Base-by-base conservation (phyloP, 169 alveolate genomes). In the Blepharisma undulans region DNA sequence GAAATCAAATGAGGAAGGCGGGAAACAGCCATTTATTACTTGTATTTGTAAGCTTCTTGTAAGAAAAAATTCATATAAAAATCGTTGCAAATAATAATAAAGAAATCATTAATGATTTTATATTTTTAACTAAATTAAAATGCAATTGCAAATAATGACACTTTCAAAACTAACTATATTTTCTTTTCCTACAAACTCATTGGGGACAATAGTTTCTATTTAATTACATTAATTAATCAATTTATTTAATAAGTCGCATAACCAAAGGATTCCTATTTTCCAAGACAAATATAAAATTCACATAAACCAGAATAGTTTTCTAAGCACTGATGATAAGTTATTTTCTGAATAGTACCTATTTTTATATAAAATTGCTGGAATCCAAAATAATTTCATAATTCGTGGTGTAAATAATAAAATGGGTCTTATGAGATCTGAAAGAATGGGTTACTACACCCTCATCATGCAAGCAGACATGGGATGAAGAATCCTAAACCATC, bases 341-440 rank as follows among this genome's bases (percentile, higher is more conserved):
- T n/a, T n/a, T n/a, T n/a, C n/a, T n/a, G n/a, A n/a, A n/a, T n/a
- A n/a, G n/a, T n/a, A n/a, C n/a, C n/a, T n/a, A n/a, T n/a, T n/a
- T n/a, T n/a, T n/a, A n/a, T n/a, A n/a, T n/a, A n/a, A n/a, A 36
- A 48, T 48, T 48, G 66, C 14, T 18, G 10, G 66, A 48, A 48
- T 48, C 7, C 66, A 48, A 48, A 48, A 48, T 48, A n/a, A 12
- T 48, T 2, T 48, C 14, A 48, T 10, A 48, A 48, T 48, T 48
- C 66, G 12, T 48, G 66, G 66, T 18, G 66, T 5, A 48, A 48
- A 48, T 48, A 48, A 48, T 48, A 48, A 78, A 78, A 95, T 95
- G 97, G 93, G 95, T 34, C 36, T 95, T 18, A 92, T 93, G 89
- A 84, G 98, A 90, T 93, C 97, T 25, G 97, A 95, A 81, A 92